These are phyloP conservation scores for Sporothrix mexicana DNA, from an alignment of 2,329 filamentous ascomycete genomes.

Conservation along the genomic window DNA sequence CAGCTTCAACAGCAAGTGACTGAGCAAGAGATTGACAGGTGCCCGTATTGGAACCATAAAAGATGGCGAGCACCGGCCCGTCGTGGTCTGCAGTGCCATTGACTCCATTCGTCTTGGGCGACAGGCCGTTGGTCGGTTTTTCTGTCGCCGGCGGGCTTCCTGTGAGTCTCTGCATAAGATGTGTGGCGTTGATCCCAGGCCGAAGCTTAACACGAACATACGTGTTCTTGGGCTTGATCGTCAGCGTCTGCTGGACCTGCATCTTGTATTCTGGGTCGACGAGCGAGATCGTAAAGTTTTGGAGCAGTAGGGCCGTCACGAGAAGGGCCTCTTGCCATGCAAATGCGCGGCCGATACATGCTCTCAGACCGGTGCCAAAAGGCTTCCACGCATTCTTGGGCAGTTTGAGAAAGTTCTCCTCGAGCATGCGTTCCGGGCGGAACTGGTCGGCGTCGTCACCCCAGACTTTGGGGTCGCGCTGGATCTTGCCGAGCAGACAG, in stretches of 20 bases:
- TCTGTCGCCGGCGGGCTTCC: background rate
- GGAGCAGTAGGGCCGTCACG: slow-evolving; percentile 61
- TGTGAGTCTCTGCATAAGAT: slow-evolving; percentile 34
- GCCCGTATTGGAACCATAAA: slow-evolving; percentile 75
- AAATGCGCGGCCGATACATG: slow-evolving; percentile 60
- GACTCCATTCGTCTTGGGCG: background rate
- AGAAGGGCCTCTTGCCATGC: slow-evolving; percentile 61
- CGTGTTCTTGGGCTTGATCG: slow-evolving; percentile 67
- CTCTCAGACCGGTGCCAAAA: slow-evolving; percentile 59
- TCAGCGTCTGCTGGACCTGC: slow-evolving; percentile 58
- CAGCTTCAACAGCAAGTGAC: slow-evolving; percentile 63
- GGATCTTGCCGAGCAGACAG: slow-evolving; percentile 55
- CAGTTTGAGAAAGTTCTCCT: slow-evolving; percentile 53
- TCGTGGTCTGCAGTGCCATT: background rate
- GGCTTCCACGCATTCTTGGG: slow-evolving; percentile 56
- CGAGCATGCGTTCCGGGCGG: slow-evolving; percentile 66
- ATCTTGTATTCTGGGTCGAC: slow-evolving; percentile 65
- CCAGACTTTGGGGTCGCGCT: slow-evolving; percentile 62
- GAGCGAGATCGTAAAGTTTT: slow-evolving; percentile 70
- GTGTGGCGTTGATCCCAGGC: slow-evolving; percentile 48
- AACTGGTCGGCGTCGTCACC: slow-evolving; percentile 64
- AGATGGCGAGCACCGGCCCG: slow-evolving; percentile 60
- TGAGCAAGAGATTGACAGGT: slow-evolving; percentile 73
- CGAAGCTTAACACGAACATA: slow-evolving; percentile 63
- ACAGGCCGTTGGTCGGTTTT: background rate